phyloP scores from a whole-genome alignment of 208 protist species.

The Acanthamoeba triangularis region DNA sequence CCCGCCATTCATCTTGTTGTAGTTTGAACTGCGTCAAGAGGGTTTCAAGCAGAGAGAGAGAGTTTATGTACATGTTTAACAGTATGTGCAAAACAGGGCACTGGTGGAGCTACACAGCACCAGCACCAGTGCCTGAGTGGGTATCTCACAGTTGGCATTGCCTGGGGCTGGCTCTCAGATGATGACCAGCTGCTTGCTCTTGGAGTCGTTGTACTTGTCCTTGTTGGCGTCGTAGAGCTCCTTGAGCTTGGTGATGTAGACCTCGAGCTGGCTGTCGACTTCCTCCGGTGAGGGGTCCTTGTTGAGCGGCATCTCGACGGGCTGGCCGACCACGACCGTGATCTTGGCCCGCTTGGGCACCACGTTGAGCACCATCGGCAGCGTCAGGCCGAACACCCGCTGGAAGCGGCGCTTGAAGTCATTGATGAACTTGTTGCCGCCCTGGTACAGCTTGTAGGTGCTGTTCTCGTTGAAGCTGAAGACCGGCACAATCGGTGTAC shows the following conservation, averaged over 20 bases:
- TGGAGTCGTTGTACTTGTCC: slow-evolving; percentile 52
- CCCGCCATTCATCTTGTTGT: too few relatives aligned
- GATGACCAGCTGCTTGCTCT: slow-evolving; percentile 58
- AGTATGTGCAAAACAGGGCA: neutral
- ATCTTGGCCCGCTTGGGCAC: slow-evolving; percentile 28
- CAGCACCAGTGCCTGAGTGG: neutral
- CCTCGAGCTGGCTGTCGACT: slow-evolving; percentile 30
- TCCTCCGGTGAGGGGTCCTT: slow-evolving; percentile 13
- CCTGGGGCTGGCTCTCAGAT: slow-evolving; percentile 53
- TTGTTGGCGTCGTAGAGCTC: slow-evolving; percentile 62
- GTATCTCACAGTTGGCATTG: neutral
- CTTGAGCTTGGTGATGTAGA: slow-evolving; percentile 44
- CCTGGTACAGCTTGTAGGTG: slow-evolving; percentile 61
- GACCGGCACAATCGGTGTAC: slow-evolving; percentile 37
- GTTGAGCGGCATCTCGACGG: slow-evolving; percentile 37
- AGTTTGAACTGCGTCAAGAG: too few relatives aligned
- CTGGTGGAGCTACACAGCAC: neutral
- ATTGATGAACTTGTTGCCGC: slow-evolving; percentile 50
- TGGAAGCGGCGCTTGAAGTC: slow-evolving; percentile 37
- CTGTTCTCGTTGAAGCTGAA: slow-evolving; percentile 76
- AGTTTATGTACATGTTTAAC: slow-evolving; percentile 11
- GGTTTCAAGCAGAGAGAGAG: too few relatives aligned
- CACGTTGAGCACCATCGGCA: slow-evolving; percentile 57
- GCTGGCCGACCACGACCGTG: slow-evolving; percentile 59
- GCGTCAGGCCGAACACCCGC: slow-evolving; percentile 23